These are phyloP conservation scores for Lactifluus pinguis DNA, from an alignment of 768 basidiomycete species.

Conservation along the genomic window DNA sequence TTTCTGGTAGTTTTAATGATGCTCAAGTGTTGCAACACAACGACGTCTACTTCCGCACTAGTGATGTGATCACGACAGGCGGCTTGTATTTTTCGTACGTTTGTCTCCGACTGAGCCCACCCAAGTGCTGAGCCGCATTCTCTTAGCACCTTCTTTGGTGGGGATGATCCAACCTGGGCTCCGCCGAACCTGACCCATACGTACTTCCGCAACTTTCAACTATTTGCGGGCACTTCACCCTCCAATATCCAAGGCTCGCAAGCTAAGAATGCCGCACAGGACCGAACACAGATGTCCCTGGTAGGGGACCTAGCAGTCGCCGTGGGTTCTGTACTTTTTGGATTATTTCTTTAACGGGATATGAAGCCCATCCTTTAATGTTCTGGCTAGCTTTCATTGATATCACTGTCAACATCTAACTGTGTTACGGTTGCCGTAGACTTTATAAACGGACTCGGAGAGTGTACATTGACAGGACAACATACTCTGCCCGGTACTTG, in stretches of 20 bases:
- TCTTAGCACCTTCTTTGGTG: conserved; percentile 77
- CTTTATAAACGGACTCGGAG: neutral
- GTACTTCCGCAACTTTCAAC: conserved; percentile 66
- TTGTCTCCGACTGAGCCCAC: neutral
- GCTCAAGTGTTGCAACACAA: conserved; percentile 49
- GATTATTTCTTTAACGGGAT: neutral
- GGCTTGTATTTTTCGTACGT: conserved; percentile 67
- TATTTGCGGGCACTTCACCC: conserved; percentile 30
- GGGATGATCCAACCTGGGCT: conserved; percentile 62
- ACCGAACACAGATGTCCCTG: neutral
- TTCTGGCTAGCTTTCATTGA: neutral
- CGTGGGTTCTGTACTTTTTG: neutral
- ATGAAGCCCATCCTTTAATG: neutral
- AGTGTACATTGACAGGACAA: neutral
- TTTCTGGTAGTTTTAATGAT: conserved; percentile 52
- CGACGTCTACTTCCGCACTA: conserved; percentile 56
- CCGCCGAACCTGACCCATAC: conserved; percentile 58
- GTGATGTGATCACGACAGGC: conserved; percentile 41
- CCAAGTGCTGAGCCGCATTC: neutral
- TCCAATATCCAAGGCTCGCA: conserved; percentile 12
- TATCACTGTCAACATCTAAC: neutral
- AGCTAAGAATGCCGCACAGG: neutral
- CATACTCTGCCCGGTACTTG: neutral
- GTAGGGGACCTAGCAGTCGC: neutral
- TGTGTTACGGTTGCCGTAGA: neutral